Conservation (phyloP, 306 rosid species). For the Acmispon strigosus region DNA sequence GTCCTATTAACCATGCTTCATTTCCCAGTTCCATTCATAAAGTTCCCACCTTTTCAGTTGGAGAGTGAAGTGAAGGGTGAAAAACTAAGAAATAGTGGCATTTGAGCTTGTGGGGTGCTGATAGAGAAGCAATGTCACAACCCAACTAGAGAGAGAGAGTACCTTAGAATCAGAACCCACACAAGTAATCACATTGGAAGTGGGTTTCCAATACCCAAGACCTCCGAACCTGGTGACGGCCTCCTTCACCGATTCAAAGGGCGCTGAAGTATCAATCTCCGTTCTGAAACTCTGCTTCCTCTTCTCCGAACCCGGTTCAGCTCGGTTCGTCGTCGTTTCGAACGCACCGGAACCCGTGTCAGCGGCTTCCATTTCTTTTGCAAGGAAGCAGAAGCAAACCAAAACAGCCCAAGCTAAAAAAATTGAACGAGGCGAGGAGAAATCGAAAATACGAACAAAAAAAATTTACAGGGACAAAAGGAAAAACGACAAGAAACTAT, state of each 20-base stretch:
- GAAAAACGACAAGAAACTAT: neutral
- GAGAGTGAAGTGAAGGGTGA: neutral
- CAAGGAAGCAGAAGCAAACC: neutral
- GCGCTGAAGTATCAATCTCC: conserved; percentile 79
- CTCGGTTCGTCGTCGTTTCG: conserved; percentile 16
- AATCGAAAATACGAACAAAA: neutral
- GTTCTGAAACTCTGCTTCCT: conserved; percentile 29
- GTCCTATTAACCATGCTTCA: too few species aligned
- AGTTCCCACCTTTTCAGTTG: neutral
- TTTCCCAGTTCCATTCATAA: neutral
- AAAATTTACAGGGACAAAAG: neutral
- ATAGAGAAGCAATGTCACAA: neutral
- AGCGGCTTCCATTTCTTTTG: conserved; percentile 3
- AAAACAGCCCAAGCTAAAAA: neutral
- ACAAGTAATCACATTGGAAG: neutral
- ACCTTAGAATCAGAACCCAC: conserved; percentile 36
- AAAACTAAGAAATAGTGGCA: neutral
- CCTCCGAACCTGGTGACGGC: conserved; percentile 72
- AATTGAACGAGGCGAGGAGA: neutral
- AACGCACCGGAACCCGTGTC: neutral
- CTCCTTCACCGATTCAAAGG: conserved; percentile 79
- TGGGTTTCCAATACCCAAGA: conserved; percentile 71
- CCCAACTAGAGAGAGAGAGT: neutral
- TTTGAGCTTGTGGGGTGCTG: neutral
- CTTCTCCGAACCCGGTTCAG: neutral